These are phyloP conservation scores for Aristolochia fimbriata DNA, from an alignment of 164 flowering plant species.

Conservation along the genomic window DNA sequence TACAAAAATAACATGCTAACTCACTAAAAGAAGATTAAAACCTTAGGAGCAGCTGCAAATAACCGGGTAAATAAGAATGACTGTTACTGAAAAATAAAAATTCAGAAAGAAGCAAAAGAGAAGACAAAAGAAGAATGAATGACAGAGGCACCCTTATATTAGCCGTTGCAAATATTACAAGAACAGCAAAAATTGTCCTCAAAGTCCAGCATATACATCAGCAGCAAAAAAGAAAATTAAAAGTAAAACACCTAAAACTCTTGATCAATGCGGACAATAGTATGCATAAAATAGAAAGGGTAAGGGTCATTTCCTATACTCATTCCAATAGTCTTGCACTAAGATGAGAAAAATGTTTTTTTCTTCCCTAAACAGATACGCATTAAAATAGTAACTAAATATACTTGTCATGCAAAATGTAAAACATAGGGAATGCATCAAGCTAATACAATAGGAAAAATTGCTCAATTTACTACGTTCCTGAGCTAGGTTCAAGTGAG, in stretches of 20 bases:
- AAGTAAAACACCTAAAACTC: neutral
- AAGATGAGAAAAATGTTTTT: neutral
- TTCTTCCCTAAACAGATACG: too few species aligned
- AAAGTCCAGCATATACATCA: neutral
- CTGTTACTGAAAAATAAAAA: neutral
- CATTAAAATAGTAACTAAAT: too few species aligned
- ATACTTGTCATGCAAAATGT: too few species aligned
- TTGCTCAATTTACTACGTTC: too few species aligned
- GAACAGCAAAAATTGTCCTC: too few species aligned
- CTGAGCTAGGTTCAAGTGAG: too few species aligned
- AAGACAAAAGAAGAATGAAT: neutral
- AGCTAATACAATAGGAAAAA: too few species aligned
- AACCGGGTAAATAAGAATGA: neutral
- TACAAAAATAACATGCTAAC: neutral
- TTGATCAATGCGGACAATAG: too few species aligned
- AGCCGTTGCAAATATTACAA: too few species aligned
- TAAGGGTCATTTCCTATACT: neutral
- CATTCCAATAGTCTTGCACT: neutral
- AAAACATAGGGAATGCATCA: too few species aligned
- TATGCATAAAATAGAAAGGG: neutral
- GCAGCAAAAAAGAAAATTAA: neutral
- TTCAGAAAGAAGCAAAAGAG: neutral
- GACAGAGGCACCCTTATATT: too few species aligned
- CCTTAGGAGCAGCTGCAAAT: neutral
- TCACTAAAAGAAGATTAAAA: neutral